Base-by-base conservation (phyloP, 2,329 filamentous ascomycete species). In the Microcyclospora tardicrescens region DNA sequence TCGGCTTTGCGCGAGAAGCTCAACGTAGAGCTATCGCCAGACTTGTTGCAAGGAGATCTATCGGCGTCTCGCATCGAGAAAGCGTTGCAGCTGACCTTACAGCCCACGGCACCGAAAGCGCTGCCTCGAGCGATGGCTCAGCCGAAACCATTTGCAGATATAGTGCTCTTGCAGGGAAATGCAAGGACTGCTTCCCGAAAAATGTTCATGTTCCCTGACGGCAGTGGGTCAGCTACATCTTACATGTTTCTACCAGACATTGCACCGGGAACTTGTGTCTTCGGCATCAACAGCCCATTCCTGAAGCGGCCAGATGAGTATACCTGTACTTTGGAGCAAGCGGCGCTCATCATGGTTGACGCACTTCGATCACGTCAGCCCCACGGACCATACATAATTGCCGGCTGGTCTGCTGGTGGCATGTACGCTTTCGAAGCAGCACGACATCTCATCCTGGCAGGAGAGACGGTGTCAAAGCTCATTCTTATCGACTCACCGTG, bases 331-430 rank as follows among this genome's bases (percentile, higher is more conserved):
- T n/a, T 30, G 10, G 10, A n/a, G 10, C 10, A 10, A 10, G 10
- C 10, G 10, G 28, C n/a, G 10, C 28, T 10, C 10, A 10, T 15
- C 27, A 28, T 15, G 16, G 29, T 36, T 27, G n/a, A 11, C 5
- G 66, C 69, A 40, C 61, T 71, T 28, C 62, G 59, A 4, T 60
- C 62, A 10, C 60, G 62, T 12, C 63, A 70, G 43, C 61, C 65
- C 6, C 52, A 54, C 10, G 64, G 65, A 0, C 78, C 78, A 0
- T 83, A 82, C 59, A 68, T 69, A 38, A 58, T 84, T 2, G 71
- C 74, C 11, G 81, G 81, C n/a, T 84, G 79, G 79, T 81, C 75
- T n/a, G 79, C 78, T 1, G 81, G 81, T 27, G 80, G 80, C 29
- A 76, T 84, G 27, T 75, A 77, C 40, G 79, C 79, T 28, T 84